Evolutionary conservation across 169 alveolate genomes (phyloP).

Genomic region (Theileria sp.): DNA sequence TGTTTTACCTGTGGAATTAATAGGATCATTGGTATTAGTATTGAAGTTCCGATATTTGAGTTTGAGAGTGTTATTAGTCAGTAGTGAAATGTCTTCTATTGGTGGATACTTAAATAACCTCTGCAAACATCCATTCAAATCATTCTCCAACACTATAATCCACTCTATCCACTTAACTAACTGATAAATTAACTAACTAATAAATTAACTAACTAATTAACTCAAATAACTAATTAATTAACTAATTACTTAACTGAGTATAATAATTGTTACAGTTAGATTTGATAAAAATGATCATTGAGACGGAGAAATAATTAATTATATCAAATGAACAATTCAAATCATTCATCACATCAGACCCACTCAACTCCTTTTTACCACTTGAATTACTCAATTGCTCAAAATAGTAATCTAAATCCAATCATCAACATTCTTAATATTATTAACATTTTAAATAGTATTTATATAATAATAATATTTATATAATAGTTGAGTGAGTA

Average conservation of each 20-base stretch:
- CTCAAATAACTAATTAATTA: no score
- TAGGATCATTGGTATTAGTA: not conserved
- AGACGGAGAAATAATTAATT: conserved; percentile 52
- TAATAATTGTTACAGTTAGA: conserved; percentile 18
- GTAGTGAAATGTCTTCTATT: conserved; percentile 54
- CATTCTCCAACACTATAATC: conserved; percentile 57
- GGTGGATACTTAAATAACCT: conserved; percentile 66
- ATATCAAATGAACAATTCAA: conserved; percentile 29
- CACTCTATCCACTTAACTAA: no score
- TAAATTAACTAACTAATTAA: no score
- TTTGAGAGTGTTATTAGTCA: conserved; percentile 32
- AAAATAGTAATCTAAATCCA: conserved; percentile 35
- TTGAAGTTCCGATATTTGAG: not conserved
- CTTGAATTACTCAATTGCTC: not conserved
- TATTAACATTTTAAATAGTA: no score
- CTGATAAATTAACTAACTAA: no score
- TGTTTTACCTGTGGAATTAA: not conserved
- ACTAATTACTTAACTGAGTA: not conserved
- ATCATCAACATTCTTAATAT: no score
- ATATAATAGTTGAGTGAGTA: not conserved
- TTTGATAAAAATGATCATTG: conserved; percentile 60
- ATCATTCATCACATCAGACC: no score
- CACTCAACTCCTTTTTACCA: not conserved
- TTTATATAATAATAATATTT: not conserved
- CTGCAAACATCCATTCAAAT: conserved; percentile 61